Evolutionary conservation across 179 eudicot genomes (phyloP), one percentile per base, ranked within the genome.

Genomic region (Nepenthes alata): DNA sequence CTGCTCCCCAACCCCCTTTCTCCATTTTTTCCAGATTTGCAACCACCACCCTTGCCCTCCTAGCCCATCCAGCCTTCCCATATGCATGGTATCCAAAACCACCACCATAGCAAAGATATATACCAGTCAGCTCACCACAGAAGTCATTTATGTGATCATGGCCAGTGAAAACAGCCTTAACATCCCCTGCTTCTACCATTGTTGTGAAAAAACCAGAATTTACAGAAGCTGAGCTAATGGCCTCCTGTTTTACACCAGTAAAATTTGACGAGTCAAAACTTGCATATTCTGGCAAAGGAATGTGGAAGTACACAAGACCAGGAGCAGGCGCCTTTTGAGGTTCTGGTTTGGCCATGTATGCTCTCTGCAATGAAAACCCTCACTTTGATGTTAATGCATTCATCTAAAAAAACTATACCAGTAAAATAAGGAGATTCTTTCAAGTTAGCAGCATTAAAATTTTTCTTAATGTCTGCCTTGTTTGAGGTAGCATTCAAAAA

Each of bases 51-150:
- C 98, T 83, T 12, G 98, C 82, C 73, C 98, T 83, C 68, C 96
- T 80, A 15, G 78, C 53, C 98, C 98, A 93, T 25, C 98, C 98
- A 61, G 93, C 96, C 71, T 81, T 77, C 52, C 98, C 98, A 68
- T 93, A 93, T 5, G 98, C 98, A 77, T 93, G 98, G 73, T 93
- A 93, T 14, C 98, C 98, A 53, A 93, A 89, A 39, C 98, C 98
- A 49, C 98, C 98, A 15, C 81, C 90, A 66, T 91, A 91, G 57
- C 98, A 91, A 61, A 91, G 87, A 79, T 91, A 60, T 48, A 91
- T 83, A 37, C 83, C 80, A 55, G 64, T 72, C 37, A 83, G 66
- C 76, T 83, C 69, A 12, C 98, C 98, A 65, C 98, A 91, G 66
- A 91, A 91, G 71, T 91, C 98, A 68, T 93, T 93, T 69, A 76